phyloP scores from a whole-genome alignment of 352 stramenopile genomes.

The Pythium rishiriense region DNA sequence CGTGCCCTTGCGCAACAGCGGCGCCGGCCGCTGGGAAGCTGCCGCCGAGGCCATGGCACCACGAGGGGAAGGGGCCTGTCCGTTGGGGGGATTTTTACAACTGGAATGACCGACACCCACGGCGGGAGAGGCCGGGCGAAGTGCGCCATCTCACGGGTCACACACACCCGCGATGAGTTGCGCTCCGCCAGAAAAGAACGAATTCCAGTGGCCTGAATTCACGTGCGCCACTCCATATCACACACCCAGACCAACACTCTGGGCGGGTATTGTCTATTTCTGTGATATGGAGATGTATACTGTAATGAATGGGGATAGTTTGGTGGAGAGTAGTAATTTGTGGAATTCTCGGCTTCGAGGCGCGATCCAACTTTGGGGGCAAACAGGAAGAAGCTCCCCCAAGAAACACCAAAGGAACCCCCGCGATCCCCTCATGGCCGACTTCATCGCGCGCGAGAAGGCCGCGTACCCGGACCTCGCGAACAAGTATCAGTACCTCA shows the following conservation, averaged over 20 bases:
- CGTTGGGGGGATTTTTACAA: neutral
- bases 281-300: too few species aligned
- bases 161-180: neutral
- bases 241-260: neutral
- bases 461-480: constrained; percentile 91
- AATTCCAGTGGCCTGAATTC: neutral
- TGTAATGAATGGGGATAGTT: too few species aligned
- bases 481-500: constrained; percentile 90
- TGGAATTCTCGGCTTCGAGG: neutral
- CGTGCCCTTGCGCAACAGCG: constrained; percentile 16
- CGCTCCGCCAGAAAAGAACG: neutral
- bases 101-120: neutral
- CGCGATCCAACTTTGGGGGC: constrained; percentile 28
- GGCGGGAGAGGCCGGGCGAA: neutral
- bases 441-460: constrained; percentile 89
- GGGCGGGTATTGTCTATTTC: neutral
- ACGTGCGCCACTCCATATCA: constrained; percentile 5
- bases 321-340: too few species aligned
- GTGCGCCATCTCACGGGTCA: constrained; percentile 10
- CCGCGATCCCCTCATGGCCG: constrained; percentile 21
- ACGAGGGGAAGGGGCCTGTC: neutral
- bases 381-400: neutral
- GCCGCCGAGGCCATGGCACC: neutral
- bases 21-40: neutral
- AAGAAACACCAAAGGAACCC: neutral